Conservation (phyloP, 305 asterid genomes). For the Solanum hybrid region DNA sequence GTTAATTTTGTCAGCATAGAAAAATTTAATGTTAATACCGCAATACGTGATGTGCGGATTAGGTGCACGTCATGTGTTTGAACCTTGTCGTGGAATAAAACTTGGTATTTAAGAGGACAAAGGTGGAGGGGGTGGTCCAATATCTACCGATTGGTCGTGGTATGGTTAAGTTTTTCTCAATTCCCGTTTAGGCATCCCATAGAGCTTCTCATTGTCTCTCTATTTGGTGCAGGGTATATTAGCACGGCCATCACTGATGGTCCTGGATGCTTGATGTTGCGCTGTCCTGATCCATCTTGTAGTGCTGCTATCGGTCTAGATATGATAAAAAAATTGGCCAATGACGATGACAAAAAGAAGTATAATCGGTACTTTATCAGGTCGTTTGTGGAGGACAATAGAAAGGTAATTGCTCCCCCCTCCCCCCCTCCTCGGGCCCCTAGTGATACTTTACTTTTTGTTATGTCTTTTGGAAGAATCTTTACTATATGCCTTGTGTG, state of each 20-base stretch:
- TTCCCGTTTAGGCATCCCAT: not conserved
- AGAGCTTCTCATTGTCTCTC: slow-evolving; percentile 2
- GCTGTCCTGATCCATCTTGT: slow-evolving; percentile 81
- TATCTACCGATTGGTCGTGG: not conserved
- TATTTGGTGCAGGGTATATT: slow-evolving; percentile 45
- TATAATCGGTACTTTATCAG: slow-evolving; percentile 47
- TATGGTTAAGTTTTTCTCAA: not conserved
- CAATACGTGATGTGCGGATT: not conserved
- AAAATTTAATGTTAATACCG: not conserved
- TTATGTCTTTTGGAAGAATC: slow-evolving; percentile 8
- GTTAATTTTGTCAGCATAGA: not conserved
- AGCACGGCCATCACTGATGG: slow-evolving; percentile 65
- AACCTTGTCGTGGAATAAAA: not conserved
- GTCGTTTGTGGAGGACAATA: slow-evolving; percentile 68
- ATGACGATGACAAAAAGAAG: slow-evolving; percentile 40
- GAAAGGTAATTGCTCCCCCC: slow-evolving; percentile 41
- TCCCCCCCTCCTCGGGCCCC: not conserved
- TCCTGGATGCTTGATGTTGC: slow-evolving; percentile 64
- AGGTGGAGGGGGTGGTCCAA: not conserved
- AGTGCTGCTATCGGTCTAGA: slow-evolving; percentile 64
- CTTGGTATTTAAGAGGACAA: not conserved
- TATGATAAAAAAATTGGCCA: slow-evolving; percentile 54
- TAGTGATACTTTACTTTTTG: not conserved
- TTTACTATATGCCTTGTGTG: not conserved
- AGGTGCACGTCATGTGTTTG: not conserved